phyloP scores from a whole-genome alignment of 768 basidiomycete genomes.

The Chiua virens region DNA sequence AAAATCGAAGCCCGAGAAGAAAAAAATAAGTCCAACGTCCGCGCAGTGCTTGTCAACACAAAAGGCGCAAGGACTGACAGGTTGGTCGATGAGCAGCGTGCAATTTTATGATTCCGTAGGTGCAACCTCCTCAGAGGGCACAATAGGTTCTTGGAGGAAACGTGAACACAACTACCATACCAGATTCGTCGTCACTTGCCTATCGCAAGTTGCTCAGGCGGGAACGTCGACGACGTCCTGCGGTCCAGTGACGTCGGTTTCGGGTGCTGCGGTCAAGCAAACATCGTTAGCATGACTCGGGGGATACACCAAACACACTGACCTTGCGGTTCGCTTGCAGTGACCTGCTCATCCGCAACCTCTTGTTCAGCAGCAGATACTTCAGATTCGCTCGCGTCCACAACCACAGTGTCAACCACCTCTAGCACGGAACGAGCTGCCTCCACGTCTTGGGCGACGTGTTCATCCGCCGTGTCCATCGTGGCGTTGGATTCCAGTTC shows the following conservation, averaged over 20 bases:
- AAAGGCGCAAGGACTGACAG: background rate
- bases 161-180: constrained; percentile 1
- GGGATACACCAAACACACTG: background rate
- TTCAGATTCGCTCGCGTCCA: background rate
- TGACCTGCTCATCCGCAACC: background rate
- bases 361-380: background rate
- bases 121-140: background rate
- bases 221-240: background rate
- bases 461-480: background rate
- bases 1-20: background rate
- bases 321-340: background rate
- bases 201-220: background rate
- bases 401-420: background rate
- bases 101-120: constrained; percentile 1
- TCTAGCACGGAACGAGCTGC: background rate
- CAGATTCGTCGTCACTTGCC: constrained; percentile 8
- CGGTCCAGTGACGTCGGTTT: background rate
- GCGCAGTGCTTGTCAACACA: too few relatives aligned
- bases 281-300: background rate
- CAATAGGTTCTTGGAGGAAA: background rate
- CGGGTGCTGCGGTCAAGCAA: background rate
- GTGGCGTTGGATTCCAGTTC: background rate
- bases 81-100: background rate
- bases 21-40: too few relatives aligned
- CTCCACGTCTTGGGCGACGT: background rate